Evolutionary conservation across 2,329 filamentous ascomycete genomes (phyloP).

Genomic region (Herpotrichia juniperi): DNA sequence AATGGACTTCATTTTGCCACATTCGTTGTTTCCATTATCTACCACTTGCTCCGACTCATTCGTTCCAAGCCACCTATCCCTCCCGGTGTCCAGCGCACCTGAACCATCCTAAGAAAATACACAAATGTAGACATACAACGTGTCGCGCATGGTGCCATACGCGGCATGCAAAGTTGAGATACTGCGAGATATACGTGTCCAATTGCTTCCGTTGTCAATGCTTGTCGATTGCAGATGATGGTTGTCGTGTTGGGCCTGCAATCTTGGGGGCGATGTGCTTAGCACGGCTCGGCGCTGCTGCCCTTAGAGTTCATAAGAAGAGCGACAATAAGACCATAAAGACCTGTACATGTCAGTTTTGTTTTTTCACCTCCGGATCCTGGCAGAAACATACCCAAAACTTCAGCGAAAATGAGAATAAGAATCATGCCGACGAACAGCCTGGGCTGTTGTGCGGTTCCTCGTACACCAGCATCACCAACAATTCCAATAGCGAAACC

Average conservation of each 20-base stretch:
- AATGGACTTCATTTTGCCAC: constrained; percentile 15
- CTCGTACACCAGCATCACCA: constrained; percentile 84
- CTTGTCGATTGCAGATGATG: constrained; percentile 28
- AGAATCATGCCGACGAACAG: constrained; percentile 98
- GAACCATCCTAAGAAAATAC: constrained; percentile 29
- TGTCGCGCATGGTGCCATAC: constrained; percentile 26
- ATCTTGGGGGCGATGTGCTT: constrained; percentile 17
- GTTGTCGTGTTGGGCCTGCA: constrained; percentile 37
- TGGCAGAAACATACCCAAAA: constrained; percentile 73
- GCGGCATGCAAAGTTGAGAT: constrained; percentile 31
- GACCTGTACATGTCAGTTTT: constrained; percentile 64
- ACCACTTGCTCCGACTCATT: constrained; percentile 9
- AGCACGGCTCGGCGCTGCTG: constrained; percentile 24
- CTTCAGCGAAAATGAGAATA: constrained; percentile 99
- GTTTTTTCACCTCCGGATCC: neutral
- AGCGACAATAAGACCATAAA: constrained; percentile 98
- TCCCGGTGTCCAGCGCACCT: neutral
- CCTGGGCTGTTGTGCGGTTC: constrained; percentile 81
- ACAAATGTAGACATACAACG: constrained; percentile 45
- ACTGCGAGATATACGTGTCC: constrained; percentile 21
- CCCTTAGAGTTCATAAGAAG: constrained; percentile 99
- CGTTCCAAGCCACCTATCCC: neutral
- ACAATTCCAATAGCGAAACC: constrained; percentile 73
- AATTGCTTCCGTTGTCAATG: constrained; percentile 21
- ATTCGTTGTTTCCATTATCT: constrained; percentile 20